Base-by-base conservation (phyloP, 257 asterid genomes). In the Salvia hispanica region DNA sequence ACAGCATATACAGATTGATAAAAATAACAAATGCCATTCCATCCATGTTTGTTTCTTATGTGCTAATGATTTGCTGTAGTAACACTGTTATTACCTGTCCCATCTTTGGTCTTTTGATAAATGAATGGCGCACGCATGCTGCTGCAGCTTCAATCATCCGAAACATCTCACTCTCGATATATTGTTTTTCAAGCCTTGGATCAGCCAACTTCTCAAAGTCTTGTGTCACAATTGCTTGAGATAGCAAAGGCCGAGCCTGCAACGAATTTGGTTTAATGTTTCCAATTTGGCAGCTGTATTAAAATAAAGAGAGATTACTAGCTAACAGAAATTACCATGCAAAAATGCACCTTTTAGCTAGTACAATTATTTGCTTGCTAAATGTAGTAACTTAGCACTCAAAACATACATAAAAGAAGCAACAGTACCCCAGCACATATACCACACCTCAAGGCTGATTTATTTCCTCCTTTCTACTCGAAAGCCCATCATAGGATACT, bases 131-230 rank as follows among this genome's bases (percentile, higher is more conserved):
- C 33, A 82, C 78, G 56, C 87, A 82, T 0, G 87, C 84, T 28
- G 85, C 87, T 52, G 90, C 90, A 39, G 76, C 85, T 80, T 84
- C 90, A 62, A 75, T 56, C 82, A 82, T 78, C 12, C 79, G 75
- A 46, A 74, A 71, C 84, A 84, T 82, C 74, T 84, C 90, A 46
- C 58, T 40, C 3, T 60, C 70, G 36, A 43, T 68, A 51, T 77
- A 84, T 42, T 74, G 58, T 15, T 55, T 36, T 54, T 76, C 78
- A 11, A 84, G 83, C 62, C 66, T 74, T 6, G 82, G 79, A 80
- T 84, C 90, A 11, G 65, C 74, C 64, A 84, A 72, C 16, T 31
- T 72, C 60, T 57, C 80, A 43, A 80, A 80, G 47, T 76, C 80
- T 31, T 43, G 64, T 7, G 77, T 78, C 59, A 80, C 81, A 7